A percentile compares a stretch with the other conserved stretches of the same genome.
phyloP scores from a whole-genome alignment of 257 asterid genomes.

The Plantago major region DNA sequence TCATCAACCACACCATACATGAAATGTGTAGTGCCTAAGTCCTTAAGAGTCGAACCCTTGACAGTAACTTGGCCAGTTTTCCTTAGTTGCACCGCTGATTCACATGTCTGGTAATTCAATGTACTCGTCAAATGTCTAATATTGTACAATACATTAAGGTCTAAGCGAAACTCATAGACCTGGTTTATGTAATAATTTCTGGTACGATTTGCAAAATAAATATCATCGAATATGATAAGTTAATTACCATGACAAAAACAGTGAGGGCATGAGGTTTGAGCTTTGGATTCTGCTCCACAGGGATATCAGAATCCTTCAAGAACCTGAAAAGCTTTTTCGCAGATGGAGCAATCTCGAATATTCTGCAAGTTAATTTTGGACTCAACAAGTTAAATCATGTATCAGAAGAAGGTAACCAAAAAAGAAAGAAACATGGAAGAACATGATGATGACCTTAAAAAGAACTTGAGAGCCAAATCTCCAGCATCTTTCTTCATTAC shows the following conservation, averaged over 20 bases:
- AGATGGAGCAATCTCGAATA: slow-evolving; percentile 75
- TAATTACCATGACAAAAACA: slow-evolving; percentile 55
- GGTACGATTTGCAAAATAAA: no score
- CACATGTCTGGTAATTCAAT: slow-evolving; percentile 44
- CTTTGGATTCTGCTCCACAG: slow-evolving; percentile 56
- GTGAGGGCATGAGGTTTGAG: slow-evolving; percentile 63
- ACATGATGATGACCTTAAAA: slow-evolving; percentile 33
- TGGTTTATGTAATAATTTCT: no score
- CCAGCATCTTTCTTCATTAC: slow-evolving; percentile 62
- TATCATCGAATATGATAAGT: no score
- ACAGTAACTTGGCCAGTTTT: slow-evolving; percentile 54
- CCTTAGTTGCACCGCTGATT: slow-evolving; percentile 69
- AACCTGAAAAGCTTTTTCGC: slow-evolving; percentile 60
- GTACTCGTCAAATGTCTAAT: not conserved
- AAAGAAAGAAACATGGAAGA: no score
- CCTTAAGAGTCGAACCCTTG: slow-evolving; percentile 50
- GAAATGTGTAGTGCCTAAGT: slow-evolving; percentile 48
- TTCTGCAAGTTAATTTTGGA: slow-evolving; percentile 26
- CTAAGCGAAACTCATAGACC: no score
- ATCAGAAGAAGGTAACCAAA: no score
- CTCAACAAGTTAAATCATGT: not conserved
- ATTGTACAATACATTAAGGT: not conserved
- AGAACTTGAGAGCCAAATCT: slow-evolving; percentile 56
- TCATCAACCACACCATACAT: slow-evolving; percentile 60
- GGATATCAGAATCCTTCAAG: slow-evolving; percentile 47